Percentiles rank a stretch among this genome's conserved stretches.
These are phyloP conservation scores for Fusarium foetens DNA, from an alignment of 2,329 filamentous ascomycete genomes.

Conservation along the genomic window DNA sequence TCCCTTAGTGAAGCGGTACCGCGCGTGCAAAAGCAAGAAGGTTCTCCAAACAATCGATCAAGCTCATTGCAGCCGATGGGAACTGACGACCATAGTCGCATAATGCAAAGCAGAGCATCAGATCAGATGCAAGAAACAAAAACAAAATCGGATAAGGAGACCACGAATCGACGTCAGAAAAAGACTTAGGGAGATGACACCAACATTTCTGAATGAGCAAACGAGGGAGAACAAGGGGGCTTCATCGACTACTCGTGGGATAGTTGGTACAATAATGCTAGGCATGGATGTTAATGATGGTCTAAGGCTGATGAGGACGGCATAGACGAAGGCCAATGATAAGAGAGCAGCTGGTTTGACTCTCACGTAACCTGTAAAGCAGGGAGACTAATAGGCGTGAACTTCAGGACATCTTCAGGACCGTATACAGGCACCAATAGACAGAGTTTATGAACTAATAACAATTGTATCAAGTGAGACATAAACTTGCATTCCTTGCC, in stretches of 20 bases:
- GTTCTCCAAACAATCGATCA: background rate
- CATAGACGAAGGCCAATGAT: background rate
- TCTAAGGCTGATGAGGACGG: background rate
- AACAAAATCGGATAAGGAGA: background rate
- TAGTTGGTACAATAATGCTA: no score
- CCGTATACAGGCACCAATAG: background rate
- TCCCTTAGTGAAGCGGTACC: conserved; percentile 4
- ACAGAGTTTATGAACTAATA: conserved; percentile 1
- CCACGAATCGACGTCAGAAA: background rate
- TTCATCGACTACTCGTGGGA: background rate
- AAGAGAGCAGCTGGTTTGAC: background rate
- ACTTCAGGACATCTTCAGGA: background rate
- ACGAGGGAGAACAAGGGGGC: background rate
- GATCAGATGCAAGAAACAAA: conserved; percentile 7
- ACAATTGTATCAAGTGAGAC: background rate
- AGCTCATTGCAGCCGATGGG: conserved; percentile 9
- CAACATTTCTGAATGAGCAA: background rate
- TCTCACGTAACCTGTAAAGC: background rate
- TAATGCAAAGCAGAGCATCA: background rate
- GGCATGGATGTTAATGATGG: background rate
- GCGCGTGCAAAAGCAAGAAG: background rate
- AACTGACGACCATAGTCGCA: background rate
- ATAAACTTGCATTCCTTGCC: background rate
- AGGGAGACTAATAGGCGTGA: background rate
- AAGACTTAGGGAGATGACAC: background rate